Conservation (phyloP, 2,329 filamentous ascomycete species). For the Thelonectria discophora region DNA sequence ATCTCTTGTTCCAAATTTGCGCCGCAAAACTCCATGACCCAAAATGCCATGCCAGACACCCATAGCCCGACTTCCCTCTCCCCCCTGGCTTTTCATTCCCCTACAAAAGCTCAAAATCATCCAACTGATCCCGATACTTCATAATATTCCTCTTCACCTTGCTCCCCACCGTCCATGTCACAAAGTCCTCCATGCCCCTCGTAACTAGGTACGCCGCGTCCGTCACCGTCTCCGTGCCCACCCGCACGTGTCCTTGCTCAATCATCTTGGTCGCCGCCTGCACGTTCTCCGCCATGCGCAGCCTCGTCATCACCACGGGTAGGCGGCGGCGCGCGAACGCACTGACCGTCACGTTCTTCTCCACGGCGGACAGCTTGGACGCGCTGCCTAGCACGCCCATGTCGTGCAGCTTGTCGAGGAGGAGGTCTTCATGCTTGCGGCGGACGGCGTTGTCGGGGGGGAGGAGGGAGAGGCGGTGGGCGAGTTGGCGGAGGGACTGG, state of each 20-base stretch:
- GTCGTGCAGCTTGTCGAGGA: slow-evolving; percentile 91
- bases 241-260: slow-evolving; percentile 92
- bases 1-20: slow-evolving; percentile 9
- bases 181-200: slow-evolving; percentile 91
- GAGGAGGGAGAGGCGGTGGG: slow-evolving; percentile 85
- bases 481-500: slow-evolving; percentile 85
- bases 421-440: slow-evolving; percentile 82
- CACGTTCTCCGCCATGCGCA: slow-evolving; percentile 92
- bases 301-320: slow-evolving; percentile 88
- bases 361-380: slow-evolving; percentile 83
- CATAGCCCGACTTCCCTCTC: slow-evolving; percentile 11
- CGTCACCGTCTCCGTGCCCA: slow-evolving; percentile 88
- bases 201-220: slow-evolving; percentile 92
- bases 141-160: slow-evolving; percentile 98
- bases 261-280: slow-evolving; percentile 86
- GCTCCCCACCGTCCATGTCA: slow-evolving; percentile 94
- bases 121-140: slow-evolving; percentile 92
- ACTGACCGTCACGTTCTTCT: slow-evolving; percentile 87
- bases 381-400: slow-evolving; percentile 85
- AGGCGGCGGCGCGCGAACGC: slow-evolving; percentile 86
- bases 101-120: slow-evolving; percentile 92
- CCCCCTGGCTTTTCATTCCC: not conserved
- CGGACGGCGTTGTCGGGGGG: slow-evolving; percentile 81
- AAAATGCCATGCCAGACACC: slow-evolving; percentile 16
- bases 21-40: slow-evolving; percentile 34